phyloP scores from a whole-genome alignment of 176 grass and related monocot species.

The Oropetium thomaeum region DNA sequence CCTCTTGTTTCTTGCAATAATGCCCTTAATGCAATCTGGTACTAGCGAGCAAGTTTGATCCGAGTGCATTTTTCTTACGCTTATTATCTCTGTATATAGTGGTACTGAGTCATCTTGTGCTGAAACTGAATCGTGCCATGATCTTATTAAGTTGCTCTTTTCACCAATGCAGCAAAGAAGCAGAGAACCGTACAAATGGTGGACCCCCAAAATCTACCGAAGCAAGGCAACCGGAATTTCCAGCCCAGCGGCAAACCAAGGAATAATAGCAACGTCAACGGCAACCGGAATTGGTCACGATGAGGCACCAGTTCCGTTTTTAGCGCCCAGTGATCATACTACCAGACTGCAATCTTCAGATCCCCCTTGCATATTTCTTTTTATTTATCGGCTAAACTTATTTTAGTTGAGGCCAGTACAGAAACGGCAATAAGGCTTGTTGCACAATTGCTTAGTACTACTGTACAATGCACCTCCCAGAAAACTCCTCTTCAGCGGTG shows the following conservation, averaged over 20 bases:
- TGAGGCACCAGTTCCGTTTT: conserved; percentile 30
- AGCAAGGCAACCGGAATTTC: conserved; percentile 46
- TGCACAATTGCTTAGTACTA: conserved; percentile 15
- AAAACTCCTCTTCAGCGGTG: background rate
- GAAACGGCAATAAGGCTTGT: conserved; percentile 34
- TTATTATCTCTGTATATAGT: too few species aligned
- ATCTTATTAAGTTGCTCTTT: background rate
- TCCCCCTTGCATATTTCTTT: background rate
- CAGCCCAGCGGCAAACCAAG: conserved; percentile 38
- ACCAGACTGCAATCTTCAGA: background rate
- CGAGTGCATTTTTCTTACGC: background rate
- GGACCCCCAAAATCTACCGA: conserved; percentile 53
- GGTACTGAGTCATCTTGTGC: background rate
- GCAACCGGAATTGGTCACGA: conserved; percentile 42
- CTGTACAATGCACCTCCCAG: background rate
- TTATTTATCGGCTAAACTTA: background rate
- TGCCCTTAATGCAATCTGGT: background rate
- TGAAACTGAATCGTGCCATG: too few species aligned
- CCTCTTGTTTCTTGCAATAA: background rate
- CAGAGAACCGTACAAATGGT: conserved; percentile 63
- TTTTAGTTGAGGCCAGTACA: conserved; percentile 37
- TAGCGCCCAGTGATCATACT: background rate
- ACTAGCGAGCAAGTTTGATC: background rate
- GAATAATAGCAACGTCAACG: conserved; percentile 34
- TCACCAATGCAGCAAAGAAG: conserved; percentile 57